These are phyloP conservation scores for Trichoderma brevicompactum DNA, from an alignment of 2,329 filamentous ascomycete genomes.

Conservation along the genomic window DNA sequence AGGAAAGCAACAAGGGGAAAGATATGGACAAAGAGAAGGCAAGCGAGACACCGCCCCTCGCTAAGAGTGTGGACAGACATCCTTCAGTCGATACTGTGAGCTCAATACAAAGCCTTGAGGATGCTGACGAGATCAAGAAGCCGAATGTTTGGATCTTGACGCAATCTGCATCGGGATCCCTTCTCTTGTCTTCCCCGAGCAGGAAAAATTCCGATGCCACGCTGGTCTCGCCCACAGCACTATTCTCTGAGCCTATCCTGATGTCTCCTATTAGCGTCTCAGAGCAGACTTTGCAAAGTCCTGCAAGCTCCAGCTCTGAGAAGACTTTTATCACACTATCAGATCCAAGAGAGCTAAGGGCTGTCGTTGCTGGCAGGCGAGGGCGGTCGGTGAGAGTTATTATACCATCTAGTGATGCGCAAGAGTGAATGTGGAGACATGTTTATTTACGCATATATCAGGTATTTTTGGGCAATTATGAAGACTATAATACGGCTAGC, in stretches of 20 bases:
- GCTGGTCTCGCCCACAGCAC: slow-evolving; percentile 12
- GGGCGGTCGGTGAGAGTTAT: slow-evolving; percentile 9
- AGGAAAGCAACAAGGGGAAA: slow-evolving; percentile 31
- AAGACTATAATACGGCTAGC: background rate
- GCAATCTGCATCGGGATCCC: slow-evolving; percentile 13
- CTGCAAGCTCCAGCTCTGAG: slow-evolving; percentile 2
- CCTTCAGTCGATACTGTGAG: slow-evolving; percentile 30
- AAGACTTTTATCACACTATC: background rate
- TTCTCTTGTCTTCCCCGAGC: slow-evolving; percentile 13
- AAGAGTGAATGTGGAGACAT: background rate
- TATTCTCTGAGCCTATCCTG: background rate
- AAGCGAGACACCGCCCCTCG: slow-evolving; percentile 28
- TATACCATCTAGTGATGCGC: slow-evolving; percentile 7
- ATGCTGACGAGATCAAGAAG: slow-evolving; percentile 22
- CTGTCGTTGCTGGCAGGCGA: background rate
- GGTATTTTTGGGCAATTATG: background rate
- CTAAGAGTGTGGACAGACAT: slow-evolving; percentile 25
- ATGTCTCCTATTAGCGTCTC: slow-evolving; percentile 15
- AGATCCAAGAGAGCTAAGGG: slow-evolving; percentile 13
- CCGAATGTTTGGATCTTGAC: slow-evolving; percentile 29
- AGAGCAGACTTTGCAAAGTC: slow-evolving; percentile 5
- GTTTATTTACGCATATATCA: background rate
- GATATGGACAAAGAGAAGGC: slow-evolving; percentile 23
- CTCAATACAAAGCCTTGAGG: slow-evolving; percentile 18
- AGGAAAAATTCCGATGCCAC: slow-evolving; percentile 16